These are phyloP conservation scores for Medicago arabica DNA, from an alignment of 306 rosid species.

Conservation along the genomic window DNA sequence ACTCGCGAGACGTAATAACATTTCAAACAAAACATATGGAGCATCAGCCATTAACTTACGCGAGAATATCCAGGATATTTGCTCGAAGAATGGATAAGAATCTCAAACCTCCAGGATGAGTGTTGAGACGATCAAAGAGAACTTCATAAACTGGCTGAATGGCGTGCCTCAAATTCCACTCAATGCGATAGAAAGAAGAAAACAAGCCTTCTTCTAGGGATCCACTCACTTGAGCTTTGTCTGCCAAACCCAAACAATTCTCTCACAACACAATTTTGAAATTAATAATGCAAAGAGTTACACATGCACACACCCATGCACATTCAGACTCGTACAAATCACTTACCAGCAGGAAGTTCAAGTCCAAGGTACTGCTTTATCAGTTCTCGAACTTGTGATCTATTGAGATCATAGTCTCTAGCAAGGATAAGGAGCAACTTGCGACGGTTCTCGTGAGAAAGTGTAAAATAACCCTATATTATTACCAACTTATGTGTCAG, in stretches of 20 bases:
- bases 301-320: not conserved
- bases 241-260: slow-evolving; percentile 51
- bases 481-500: slow-evolving; percentile 16
- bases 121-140: slow-evolving; percentile 90
- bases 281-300: slow-evolving; percentile 11
- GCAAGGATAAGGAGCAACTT: slow-evolving; percentile 73
- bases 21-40: slow-evolving; percentile 9
- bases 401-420: slow-evolving; percentile 83
- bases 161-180: slow-evolving; percentile 81
- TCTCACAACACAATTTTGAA: slow-evolving; percentile 25
- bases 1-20: not conserved
- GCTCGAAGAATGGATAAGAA: slow-evolving; percentile 81
- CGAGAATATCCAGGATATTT: slow-evolving; percentile 74
- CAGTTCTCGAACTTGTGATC: slow-evolving; percentile 74
- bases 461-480: slow-evolving; percentile 78
- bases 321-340: not conserved
- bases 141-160: slow-evolving; percentile 84
- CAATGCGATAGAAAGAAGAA: slow-evolving; percentile 77
- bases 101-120: slow-evolving; percentile 90
- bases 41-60: slow-evolving; percentile 62
- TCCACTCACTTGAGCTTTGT: slow-evolving; percentile 54
- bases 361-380: slow-evolving; percentile 88
- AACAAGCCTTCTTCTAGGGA: slow-evolving; percentile 59
- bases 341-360: slow-evolving; percentile 72
- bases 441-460: slow-evolving; percentile 67